Conservation (phyloP, 2,329 filamentous ascomycete genomes). For the Fusarium cyanostomum region DNA sequence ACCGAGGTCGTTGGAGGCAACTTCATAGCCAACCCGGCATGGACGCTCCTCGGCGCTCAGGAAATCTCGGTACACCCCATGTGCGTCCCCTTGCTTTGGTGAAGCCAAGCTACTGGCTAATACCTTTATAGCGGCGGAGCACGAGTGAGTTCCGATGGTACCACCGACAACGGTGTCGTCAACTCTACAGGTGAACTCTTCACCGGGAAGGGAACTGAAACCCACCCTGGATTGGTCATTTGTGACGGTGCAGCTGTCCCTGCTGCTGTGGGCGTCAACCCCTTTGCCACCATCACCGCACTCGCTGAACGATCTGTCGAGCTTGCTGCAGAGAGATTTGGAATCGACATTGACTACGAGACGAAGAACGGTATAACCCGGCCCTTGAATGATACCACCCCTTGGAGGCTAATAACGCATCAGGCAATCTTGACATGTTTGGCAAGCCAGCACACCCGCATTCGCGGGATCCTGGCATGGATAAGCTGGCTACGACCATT, state of each 20-base stretch:
- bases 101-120: neutral
- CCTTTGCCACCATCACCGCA: conserved; percentile 74
- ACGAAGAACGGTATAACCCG: conserved; percentile 34
- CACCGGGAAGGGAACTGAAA: conserved; percentile 59
- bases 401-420: neutral
- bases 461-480: conserved; percentile 9
- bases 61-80: conserved; percentile 72
- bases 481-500: conserved; percentile 7
- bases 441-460: conserved; percentile 61
- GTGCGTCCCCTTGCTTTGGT: neutral
- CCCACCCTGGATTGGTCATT: conserved; percentile 67
- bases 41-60: conserved; percentile 63
- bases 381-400: neutral
- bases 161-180: conserved; percentile 64
- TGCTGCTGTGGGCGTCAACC: conserved; percentile 71
- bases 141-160: conserved; percentile 68
- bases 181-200: conserved; percentile 71
- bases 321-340: conserved; percentile 10
- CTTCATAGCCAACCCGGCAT: conserved; percentile 67
- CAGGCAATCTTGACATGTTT: conserved; percentile 59
- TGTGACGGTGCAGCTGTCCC: conserved; percentile 71
- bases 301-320: conserved; percentile 72
- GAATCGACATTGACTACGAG: conserved; percentile 25
- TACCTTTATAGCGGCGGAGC: conserved; percentile 61
- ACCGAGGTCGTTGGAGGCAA: conserved; percentile 68